Conservation (phyloP, 108 stramenopile species). For the Skeletonema tropicum region DNA sequence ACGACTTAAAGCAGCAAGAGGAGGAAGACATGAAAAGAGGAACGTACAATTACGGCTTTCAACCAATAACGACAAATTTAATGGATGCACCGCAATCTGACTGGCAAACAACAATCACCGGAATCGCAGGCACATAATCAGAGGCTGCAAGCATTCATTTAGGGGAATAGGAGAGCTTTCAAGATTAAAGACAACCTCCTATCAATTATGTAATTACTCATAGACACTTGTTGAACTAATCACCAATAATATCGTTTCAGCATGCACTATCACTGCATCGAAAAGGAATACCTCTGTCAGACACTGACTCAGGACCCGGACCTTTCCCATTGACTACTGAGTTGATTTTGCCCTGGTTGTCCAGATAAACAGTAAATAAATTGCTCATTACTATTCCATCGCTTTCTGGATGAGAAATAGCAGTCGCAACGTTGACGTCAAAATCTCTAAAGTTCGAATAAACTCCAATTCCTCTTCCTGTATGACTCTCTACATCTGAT, state of each 20-base stretch:
- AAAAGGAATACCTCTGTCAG: slow-evolving; percentile 26
- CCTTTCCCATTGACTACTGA: slow-evolving; percentile 45
- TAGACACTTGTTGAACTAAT: background rate
- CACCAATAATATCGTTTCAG: background rate
- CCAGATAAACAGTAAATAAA: slow-evolving; percentile 60
- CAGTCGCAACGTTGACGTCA: slow-evolving; percentile 43
- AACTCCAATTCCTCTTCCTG: slow-evolving; percentile 52
- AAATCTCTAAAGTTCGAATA: slow-evolving; percentile 64
- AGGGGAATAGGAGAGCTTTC: too few species aligned
- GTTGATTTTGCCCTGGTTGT: slow-evolving; percentile 46
- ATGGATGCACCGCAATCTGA: slow-evolving; percentile 17
- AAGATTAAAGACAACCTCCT: background rate
- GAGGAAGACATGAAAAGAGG: slow-evolving; percentile 69
- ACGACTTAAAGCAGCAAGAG: slow-evolving; percentile 81
- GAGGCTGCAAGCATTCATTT: background rate
- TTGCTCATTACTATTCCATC: slow-evolving; percentile 38
- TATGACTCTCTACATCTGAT: slow-evolving; percentile 46
- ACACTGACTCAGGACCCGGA: slow-evolving; percentile 16
- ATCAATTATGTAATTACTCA: background rate
- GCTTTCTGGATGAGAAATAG: slow-evolving; percentile 34
- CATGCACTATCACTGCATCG: slow-evolving; percentile 24
- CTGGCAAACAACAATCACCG: slow-evolving; percentile 32
- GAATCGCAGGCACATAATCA: slow-evolving; percentile 17
- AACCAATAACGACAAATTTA: slow-evolving; percentile 46
- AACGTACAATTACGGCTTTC: slow-evolving; percentile 69